Evolutionary conservation across 2,329 filamentous ascomycete species (phyloP), one percentile per base, ranked within the genome.

Genomic region (Trichoderma harzianum): DNA sequence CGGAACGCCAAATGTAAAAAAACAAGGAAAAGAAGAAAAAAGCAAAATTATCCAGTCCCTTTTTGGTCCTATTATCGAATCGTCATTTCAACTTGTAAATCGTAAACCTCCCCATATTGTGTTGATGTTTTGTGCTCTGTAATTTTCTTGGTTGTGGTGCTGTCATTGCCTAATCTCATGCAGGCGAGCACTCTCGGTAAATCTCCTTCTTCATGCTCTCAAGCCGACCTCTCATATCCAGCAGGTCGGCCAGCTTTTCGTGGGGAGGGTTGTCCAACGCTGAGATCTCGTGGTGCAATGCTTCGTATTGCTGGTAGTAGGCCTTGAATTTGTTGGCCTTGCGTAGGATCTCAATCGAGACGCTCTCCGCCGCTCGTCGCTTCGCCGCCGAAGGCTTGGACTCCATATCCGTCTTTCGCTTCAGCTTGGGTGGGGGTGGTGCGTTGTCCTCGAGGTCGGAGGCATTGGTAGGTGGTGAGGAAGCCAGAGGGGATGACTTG

Each of bases 401-500:
- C 24, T 77, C 74, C 7, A 66, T 62, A 43, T 79, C 78, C 26
- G 78, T 78, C 75, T 84, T 86, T 70, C 85, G 84, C 78, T 87
- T 87, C 79, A 84, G 84, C 78, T 87, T 87, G 79, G 75, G 73
- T 14, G 76, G 70, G 5, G 75, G 76, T n/a, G 77, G 73, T 64
- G 78, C 74, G 58, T 82, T 75, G 74, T 85, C 82, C 34, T 90
- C 88, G 47, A 90, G 80, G 71, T 91, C 89, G 1, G 89, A 90
- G 1, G 88, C 89, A 74, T 91, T 91, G 8, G 89, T 90, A 0
- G 89, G 89, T 14, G 89, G 88, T 7, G 89, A 91, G 1, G 88
- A 89, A n/a, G 89, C 89, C 21, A 91, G 82, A 5, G 89, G 89
- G 11, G 89, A 91, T 3, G 89, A 91, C 78, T 91, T 91, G 65